Evolutionary conservation across 1,284 basidiomycete species (phyloP), one percentile per base, ranked within the genome.

Genomic region (Sporisorium graminicola): DNA sequence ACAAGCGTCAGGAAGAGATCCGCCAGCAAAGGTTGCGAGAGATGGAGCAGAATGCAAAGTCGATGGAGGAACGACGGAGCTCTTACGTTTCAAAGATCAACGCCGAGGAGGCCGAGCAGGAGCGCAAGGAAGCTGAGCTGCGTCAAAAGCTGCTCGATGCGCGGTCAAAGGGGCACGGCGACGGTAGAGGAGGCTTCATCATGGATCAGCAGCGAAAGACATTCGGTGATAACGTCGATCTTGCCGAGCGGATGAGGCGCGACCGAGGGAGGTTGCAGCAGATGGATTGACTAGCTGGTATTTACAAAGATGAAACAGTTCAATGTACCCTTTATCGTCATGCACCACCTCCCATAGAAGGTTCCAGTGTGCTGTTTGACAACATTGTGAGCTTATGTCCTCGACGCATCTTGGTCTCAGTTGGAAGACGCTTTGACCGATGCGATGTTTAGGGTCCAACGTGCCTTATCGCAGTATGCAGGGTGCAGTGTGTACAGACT

Each of bases 21-120:
- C 92, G 94, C 33, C 91, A 91, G 2, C 92, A 93, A 24, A 91
- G 92, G 33, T 88, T 98, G 20, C 94, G 93, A 0, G 92, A 93
- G 12, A 97, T 98, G 95, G 87, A 91, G 27, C 86, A 89, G 1
- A 90, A 92, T 73, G 95, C 95, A 1, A 86, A 87, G 27, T 84
- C 87, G 18, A 88, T 94, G 87, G 88, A 89, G 42, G 82, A 85
- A 1, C 91, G 93, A 60, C 90, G 93, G n/a, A 57, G 52, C 44
- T 73, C 74, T 5, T 76, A 78, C 51, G 58, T 85, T 13, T 56
- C 58, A 18, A 75, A 74, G 47, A 74, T 84, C 43, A 68, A 72
- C 20, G 69, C 64, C 2, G 65, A 80, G 22, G 83, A 85, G 46
- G 57, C 58, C 1, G 68, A 65, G 24, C 74, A 79, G 54, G 55